A percentile compares a stretch with the other conserved stretches of the same genome.
Conservation (phyloP, 208 protist species). For the Zelonia costaricensis region DNA sequence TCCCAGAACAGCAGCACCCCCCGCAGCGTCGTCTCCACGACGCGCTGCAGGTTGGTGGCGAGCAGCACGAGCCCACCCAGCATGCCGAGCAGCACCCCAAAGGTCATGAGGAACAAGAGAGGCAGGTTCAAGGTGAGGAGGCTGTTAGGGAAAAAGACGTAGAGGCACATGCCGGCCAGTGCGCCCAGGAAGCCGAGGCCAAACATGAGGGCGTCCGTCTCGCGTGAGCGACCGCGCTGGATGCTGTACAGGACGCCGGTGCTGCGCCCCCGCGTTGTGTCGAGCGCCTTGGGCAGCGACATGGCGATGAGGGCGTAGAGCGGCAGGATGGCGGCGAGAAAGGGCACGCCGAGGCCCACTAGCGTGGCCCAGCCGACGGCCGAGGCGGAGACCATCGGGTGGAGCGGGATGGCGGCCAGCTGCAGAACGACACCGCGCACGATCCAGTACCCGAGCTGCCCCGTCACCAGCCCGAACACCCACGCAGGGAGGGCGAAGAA, state of each 20-base stretch:
- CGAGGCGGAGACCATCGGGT: slow-evolving; percentile 25
- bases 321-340: slow-evolving; percentile 84
- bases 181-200: slow-evolving; percentile 53
- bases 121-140: slow-evolving; percentile 86
- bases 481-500: slow-evolving; percentile 83
- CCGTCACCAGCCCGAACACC: slow-evolving; percentile 67
- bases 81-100: slow-evolving; percentile 90
- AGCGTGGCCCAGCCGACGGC: slow-evolving; percentile 68
- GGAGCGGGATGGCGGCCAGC: slow-evolving; percentile 38
- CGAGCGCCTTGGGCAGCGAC: slow-evolving; percentile 83
- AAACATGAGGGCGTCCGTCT: slow-evolving; percentile 37
- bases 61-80: slow-evolving; percentile 90
- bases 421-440: slow-evolving; percentile 36
- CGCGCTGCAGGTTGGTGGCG: slow-evolving; percentile 88
- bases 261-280: slow-evolving; percentile 52
- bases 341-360: slow-evolving; percentile 80
- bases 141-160: slow-evolving; percentile 92
- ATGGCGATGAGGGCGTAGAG: slow-evolving; percentile 70
- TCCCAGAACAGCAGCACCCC: slow-evolving; percentile 91
- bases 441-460: slow-evolving; percentile 54
- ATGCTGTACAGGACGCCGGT: slow-evolving; percentile 80
- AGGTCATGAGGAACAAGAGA: slow-evolving; percentile 94
- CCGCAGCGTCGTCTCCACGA: slow-evolving; percentile 50
- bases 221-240: slow-evolving; percentile 27
- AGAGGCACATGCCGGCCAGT: slow-evolving; percentile 78